Conservation (phyloP, 2,329 filamentous ascomycete genomes). For the Pseudogymnoascus sp. region DNA sequence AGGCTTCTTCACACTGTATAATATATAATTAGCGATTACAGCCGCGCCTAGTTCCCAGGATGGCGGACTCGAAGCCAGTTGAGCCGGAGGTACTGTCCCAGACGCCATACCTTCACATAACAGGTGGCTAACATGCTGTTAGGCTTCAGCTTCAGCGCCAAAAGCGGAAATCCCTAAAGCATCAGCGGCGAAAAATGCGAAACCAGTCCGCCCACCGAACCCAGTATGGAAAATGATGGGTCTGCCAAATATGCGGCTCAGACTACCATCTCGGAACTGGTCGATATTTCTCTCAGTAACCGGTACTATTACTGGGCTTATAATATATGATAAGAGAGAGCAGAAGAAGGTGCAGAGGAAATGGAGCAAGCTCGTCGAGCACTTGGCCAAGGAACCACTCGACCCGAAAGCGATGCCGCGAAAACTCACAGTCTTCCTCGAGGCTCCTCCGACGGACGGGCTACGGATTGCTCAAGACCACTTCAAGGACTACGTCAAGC, state of each 20-base stretch:
- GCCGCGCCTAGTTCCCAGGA: background rate
- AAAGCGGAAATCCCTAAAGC: slow-evolving; percentile 28
- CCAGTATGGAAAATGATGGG: slow-evolving; percentile 74
- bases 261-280: slow-evolving; percentile 93
- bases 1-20: background rate
- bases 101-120: background rate
- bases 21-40: background rate
- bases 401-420: slow-evolving; percentile 65
- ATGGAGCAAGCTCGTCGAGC: slow-evolving; percentile 79
- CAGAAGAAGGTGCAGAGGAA: slow-evolving; percentile 78
- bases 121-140: slow-evolving; percentile 5
- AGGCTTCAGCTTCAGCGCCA: slow-evolving; percentile 28
- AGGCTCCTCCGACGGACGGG: slow-evolving; percentile 79
- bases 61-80: slow-evolving; percentile 20
- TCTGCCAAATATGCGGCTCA: slow-evolving; percentile 72
- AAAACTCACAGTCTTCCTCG: slow-evolving; percentile 77
- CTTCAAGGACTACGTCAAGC: slow-evolving; percentile 93
- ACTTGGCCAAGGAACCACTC: slow-evolving; percentile 73
- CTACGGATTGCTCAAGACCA: slow-evolving; percentile 82
- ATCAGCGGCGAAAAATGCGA: slow-evolving; percentile 30
- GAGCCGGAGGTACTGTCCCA: slow-evolving; percentile 15
- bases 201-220: slow-evolving; percentile 49
- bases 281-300: slow-evolving; percentile 84
- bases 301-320: slow-evolving; percentile 67
- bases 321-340: slow-evolving; percentile 88